These are phyloP conservation scores for Cutaneotrichosporon mucoides DNA, from an alignment of 1,284 basidiomycete species.

Conservation along the genomic window DNA sequence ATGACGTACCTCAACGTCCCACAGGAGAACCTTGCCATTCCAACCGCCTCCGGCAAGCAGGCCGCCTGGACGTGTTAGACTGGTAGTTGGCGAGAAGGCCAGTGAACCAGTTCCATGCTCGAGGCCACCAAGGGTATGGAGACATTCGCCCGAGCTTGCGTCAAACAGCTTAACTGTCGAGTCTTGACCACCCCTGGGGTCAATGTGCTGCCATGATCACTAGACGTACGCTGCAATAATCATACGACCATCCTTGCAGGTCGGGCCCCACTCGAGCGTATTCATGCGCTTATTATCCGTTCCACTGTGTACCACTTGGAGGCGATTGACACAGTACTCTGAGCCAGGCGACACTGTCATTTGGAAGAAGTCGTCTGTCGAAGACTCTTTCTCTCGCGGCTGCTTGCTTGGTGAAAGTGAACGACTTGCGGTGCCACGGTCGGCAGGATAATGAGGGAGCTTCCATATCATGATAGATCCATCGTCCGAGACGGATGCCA, in stretches of 20 bases:
- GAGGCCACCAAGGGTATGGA: conserved; percentile 32
- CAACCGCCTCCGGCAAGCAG: conserved; percentile 41
- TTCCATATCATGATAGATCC: conserved; percentile 41
- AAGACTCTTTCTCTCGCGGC: conserved; percentile 12
- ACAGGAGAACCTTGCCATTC: conserved; percentile 36
- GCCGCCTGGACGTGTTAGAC: conserved; percentile 20
- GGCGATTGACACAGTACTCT: conserved; percentile 30
- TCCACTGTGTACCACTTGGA: conserved; percentile 31
- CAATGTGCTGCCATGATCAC: not conserved
- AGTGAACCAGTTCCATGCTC: conserved; percentile 39
- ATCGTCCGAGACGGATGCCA: conserved; percentile 42
- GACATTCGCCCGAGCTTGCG: conserved; percentile 28
- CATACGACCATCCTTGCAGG: conserved; percentile 26
- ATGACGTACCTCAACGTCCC: conserved; percentile 38
- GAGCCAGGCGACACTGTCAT: conserved; percentile 22
- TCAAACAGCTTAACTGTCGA: conserved; percentile 44
- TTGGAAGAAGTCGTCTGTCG: conserved; percentile 26
- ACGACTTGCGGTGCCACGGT: conserved; percentile 20
- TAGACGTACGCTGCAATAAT: conserved; percentile 41
- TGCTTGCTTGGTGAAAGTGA: conserved; percentile 23
- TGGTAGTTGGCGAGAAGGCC: conserved; percentile 33
- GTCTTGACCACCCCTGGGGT: conserved; percentile 39
- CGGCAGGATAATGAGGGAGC: conserved; percentile 34
- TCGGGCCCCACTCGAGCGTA: conserved; percentile 39
- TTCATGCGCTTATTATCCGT: conserved; percentile 44